Conservation (phyloP, 2,329 filamentous ascomycete genomes). For the Talaromyces rugulosus region DNA sequence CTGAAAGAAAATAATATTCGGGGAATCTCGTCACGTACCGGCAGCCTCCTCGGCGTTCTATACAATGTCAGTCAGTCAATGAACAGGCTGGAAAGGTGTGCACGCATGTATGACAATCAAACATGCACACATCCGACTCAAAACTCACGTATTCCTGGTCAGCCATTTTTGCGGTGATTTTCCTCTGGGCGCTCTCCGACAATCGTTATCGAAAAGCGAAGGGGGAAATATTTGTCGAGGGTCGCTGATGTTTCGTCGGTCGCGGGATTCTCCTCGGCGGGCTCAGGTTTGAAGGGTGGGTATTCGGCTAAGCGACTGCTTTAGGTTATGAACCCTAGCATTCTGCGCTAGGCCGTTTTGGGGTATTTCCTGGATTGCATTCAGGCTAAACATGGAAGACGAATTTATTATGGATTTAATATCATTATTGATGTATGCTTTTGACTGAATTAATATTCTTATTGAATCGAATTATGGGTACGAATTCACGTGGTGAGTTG, state of each 20-base stretch:
- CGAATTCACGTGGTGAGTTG: neutral
- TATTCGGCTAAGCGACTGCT: conserved; percentile 41
- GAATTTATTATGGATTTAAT: neutral
- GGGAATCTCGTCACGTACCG: conserved; percentile 47
- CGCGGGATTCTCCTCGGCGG: conserved; percentile 22
- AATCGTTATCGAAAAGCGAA: conserved; percentile 42
- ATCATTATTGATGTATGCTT: neutral
- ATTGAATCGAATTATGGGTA: neutral
- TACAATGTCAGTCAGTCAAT: conserved; percentile 31
- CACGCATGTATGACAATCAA: neutral
- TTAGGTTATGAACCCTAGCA: conserved; percentile 38
- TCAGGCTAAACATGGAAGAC: neutral
- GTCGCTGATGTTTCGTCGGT: conserved; percentile 32
- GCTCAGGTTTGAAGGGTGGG: conserved; percentile 30
- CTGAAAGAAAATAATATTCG: neutral
- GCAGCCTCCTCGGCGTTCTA: conserved; percentile 97
- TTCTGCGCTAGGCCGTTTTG: conserved; percentile 23
- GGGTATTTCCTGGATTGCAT: conserved; percentile 9
- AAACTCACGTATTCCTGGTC: conserved; percentile 79
- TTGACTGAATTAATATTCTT: neutral
- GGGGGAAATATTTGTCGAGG: conserved; percentile 28
- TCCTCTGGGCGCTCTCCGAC: conserved; percentile 44
- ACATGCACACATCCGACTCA: neutral
- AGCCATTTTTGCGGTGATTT: conserved; percentile 67
- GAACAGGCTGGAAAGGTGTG: neutral